These are phyloP conservation scores for Aspergillus thermomutatus DNA, from an alignment of 2,329 filamentous ascomycete genomes.

Conservation along the genomic window DNA sequence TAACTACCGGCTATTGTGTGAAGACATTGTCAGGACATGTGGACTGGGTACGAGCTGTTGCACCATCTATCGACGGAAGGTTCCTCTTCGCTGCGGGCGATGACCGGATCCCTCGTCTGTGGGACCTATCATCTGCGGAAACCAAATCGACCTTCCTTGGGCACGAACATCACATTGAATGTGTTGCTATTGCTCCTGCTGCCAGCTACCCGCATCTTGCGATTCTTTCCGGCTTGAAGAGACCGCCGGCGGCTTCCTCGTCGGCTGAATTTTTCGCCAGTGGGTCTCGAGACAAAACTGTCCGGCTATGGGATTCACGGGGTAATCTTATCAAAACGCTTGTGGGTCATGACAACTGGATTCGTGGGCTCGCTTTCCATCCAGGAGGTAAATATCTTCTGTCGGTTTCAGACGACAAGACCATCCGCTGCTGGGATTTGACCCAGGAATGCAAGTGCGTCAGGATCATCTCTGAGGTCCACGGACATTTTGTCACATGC, in stretches of 20 bases:
- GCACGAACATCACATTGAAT: conserved; percentile 80
- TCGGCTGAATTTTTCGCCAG: conserved; percentile 84
- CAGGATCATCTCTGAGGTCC: conserved; percentile 70
- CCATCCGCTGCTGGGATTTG: conserved; percentile 86
- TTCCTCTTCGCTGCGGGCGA: conserved; percentile 80
- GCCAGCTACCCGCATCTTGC: conserved; percentile 71
- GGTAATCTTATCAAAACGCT: conserved; percentile 80
- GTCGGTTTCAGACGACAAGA: conserved; percentile 82
- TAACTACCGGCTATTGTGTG: conserved; percentile 86
- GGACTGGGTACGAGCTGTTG: conserved; percentile 89
- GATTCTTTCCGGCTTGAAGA: conserved; percentile 73
- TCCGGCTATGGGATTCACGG: conserved; percentile 79
- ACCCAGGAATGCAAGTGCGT: conserved; percentile 84
- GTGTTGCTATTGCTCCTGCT: conserved; percentile 77
- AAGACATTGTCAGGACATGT: conserved; percentile 83
- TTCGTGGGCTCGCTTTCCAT: conserved; percentile 79
- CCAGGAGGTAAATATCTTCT: conserved; percentile 85
- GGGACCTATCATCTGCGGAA: conserved; percentile 76
- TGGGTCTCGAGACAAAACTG: conserved; percentile 82
- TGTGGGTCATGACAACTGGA: conserved; percentile 88
- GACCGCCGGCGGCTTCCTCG: conserved; percentile 66
- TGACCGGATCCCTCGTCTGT: conserved; percentile 76
- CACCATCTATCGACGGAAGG: conserved; percentile 75
- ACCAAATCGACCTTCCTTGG: conserved; percentile 73
- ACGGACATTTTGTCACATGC: conserved; percentile 79